Evolutionary conservation across 2,329 filamentous ascomycete species (phyloP), one percentile per base, ranked within the genome.

Genomic region (Metarhizium guizhouense): DNA sequence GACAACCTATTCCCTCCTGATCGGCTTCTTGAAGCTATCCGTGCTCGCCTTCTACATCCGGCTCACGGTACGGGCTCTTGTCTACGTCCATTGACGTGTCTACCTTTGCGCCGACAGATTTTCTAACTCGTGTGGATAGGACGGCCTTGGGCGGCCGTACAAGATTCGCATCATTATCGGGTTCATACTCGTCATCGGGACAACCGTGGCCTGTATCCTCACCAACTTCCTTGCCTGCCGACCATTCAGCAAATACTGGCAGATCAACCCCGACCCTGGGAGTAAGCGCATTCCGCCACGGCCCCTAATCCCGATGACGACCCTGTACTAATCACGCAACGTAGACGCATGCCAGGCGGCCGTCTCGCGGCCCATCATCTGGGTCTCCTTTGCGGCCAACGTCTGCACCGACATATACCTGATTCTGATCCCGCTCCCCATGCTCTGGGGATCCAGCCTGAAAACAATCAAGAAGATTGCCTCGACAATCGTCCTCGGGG

Each of bases 261-360:
- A 83, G 62, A 80, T 84, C n/a, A 70, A 74, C 47, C 81, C 81
- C 0, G 65, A 83, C 42, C 80, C 80, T 5, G 80, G 80, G 3
- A 76, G 77, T 80, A 63, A 61, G 76, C 70, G 14, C 47, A 14
- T 30, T 6, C 25, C 25, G 25, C 25, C 25, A 25, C 25, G 4
- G 25, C 36, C 18, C 3, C 34, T 2, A 36, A 36, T 36, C 34
- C 34, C 34, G 8, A 8, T 13, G 13, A 29, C 13, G 16, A 30
- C 14, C 5, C 4, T 20, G 34, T 32, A 13, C 40, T 55, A 18
- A 52, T 51, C 32, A 49, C 52, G 74, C 45, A 32, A 13, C 3
- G 2, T 20, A 57, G 75, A 76, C 57, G 63, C 66, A 16, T 79
- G 76, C 54, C 76, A 78, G 55, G 69, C 75, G 3, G 77, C 74